Conservation (phyloP, 108 stramenopile species). For the Stephanodiscus triporus region DNA sequence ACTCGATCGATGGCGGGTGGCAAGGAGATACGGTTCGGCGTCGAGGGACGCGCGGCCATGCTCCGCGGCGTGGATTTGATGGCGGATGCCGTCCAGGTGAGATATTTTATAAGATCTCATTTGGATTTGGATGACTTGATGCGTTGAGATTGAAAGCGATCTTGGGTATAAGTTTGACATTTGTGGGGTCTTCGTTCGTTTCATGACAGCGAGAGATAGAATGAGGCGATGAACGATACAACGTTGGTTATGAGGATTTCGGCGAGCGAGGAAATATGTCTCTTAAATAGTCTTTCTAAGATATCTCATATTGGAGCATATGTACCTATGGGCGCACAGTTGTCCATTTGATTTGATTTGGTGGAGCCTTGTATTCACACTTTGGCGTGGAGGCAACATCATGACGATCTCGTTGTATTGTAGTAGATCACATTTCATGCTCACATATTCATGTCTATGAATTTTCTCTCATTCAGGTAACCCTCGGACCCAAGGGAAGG, state of each 20-base stretch:
- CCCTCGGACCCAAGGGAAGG: constrained; percentile 99
- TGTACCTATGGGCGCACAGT: no score
- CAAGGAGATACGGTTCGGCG: constrained; percentile 93
- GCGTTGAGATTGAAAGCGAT: not conserved
- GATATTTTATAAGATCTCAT: constrained; percentile 16
- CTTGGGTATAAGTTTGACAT: not conserved
- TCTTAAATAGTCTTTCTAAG: no score
- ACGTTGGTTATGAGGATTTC: no score
- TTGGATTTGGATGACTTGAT: not conserved
- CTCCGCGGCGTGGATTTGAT: constrained; percentile 93
- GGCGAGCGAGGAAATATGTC: no score
- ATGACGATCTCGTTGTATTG: not conserved
- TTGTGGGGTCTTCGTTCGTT: no score
- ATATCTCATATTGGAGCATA: no score
- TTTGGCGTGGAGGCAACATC: no score
- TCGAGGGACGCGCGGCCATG: constrained; percentile 97
- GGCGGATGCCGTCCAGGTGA: constrained; percentile 98
- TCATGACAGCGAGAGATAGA: no score
- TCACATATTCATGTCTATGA: constrained; percentile 16
- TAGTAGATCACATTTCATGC: not conserved
- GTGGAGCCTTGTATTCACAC: not conserved
- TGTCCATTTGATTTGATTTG: not conserved
- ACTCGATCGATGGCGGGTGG: constrained; percentile 69
- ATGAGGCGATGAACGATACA: no score
- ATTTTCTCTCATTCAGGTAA: constrained; percentile 69